Conservation (phyloP, 2,329 filamentous ascomycete genomes). For the Penicillium sp. region DNA sequence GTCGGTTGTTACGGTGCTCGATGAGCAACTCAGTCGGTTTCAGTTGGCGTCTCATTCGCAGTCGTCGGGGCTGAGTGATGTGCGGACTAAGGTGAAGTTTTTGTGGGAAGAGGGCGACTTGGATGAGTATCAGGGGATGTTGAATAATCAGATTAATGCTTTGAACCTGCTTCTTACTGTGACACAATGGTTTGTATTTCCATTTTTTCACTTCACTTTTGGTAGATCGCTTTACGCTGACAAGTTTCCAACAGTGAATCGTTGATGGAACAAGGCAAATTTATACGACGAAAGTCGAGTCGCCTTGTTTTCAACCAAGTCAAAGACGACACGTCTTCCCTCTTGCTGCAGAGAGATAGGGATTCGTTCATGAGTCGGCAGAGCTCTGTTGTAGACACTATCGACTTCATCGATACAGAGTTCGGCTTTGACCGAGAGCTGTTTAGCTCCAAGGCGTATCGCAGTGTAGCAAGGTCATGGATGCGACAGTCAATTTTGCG, state of each 20-base stretch:
- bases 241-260: neutral
- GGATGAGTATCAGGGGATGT: neutral
- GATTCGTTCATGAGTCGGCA: neutral
- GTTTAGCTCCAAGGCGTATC: neutral
- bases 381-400: neutral
- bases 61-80: neutral
- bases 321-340: constrained; percentile 1
- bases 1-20: neutral
- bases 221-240: neutral
- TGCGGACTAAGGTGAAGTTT: neutral
- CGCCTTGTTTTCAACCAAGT: neutral
- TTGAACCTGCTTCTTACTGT: constrained; percentile 4
- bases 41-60: neutral
- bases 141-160: constrained; percentile 3
- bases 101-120: neutral
- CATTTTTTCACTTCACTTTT: neutral
- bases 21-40: neutral
- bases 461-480: neutral
- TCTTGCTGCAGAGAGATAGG: neutral
- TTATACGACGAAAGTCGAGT: neutral
- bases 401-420: neutral
- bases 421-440: neutral
- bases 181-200: neutral
- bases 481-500: neutral
- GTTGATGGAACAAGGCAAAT: neutral